phyloP scores from a whole-genome alignment of 495 filamentous ascomycete species.

The Podospora didyma region DNA sequence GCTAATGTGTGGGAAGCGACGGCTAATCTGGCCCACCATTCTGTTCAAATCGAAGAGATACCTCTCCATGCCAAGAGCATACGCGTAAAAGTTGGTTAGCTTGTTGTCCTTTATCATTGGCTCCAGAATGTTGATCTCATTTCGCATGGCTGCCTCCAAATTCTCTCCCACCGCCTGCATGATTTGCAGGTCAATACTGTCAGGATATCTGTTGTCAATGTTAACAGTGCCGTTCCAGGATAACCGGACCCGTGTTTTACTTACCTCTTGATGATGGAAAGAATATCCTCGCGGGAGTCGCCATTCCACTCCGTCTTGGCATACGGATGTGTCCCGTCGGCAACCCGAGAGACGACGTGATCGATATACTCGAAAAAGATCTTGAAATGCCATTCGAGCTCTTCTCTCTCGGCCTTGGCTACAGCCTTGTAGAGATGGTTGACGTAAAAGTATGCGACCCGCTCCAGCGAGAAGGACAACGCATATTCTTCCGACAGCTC shows the following conservation, averaged over 20 bases:
- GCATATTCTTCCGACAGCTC: neutral
- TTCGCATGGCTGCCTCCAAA: slow-evolving; percentile 16
- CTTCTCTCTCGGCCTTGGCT: neutral
- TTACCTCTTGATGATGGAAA: neutral
- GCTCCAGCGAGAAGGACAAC: slow-evolving; percentile 6
- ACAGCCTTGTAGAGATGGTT: neutral
- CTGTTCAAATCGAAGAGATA: slow-evolving; percentile 17
- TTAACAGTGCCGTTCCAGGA: neutral
- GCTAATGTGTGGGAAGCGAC: slow-evolving; percentile 39
- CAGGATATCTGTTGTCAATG: neutral
- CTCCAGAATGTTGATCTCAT: slow-evolving; percentile 37
- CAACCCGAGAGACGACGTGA: neutral
- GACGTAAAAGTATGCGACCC: slow-evolving; percentile 12
- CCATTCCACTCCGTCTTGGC: slow-evolving; percentile 7
- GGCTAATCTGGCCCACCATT: slow-evolving; percentile 32
- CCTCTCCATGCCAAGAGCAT: slow-evolving; percentile 22
- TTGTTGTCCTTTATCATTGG: slow-evolving; percentile 35
- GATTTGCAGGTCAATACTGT: slow-evolving; percentile 12
- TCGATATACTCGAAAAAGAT: slow-evolving; percentile 10
- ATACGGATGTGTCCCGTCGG: slow-evolving; percentile 3
- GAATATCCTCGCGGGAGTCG: slow-evolving; percentile 7
- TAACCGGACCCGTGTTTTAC: neutral
- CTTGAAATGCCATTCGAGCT: slow-evolving; percentile 6
- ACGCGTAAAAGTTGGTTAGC: slow-evolving; percentile 36
- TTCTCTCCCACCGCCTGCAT: slow-evolving; percentile 30